Base-by-base conservation (phyloP, 2,329 filamentous ascomycete species). In the Claviceps cyperi region DNA sequence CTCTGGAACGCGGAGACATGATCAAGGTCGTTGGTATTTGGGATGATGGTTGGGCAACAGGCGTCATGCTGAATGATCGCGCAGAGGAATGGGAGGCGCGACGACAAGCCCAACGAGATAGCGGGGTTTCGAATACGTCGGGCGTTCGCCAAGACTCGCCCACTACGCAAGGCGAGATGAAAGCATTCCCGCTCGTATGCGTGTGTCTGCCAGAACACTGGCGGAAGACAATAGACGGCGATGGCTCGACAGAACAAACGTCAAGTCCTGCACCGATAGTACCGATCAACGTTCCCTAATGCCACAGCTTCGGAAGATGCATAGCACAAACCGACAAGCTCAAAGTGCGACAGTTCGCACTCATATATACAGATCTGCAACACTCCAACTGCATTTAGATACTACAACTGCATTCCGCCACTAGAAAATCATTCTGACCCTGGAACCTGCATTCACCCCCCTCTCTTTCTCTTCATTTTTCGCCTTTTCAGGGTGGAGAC, bases 31-130 rank as follows among this genome's bases (percentile, higher is more conserved):
- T 97, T 35, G 92, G 92, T 54, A 98, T 98, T 57, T 98, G 92
- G 92, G 92, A 98, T 61, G 92, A 98, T 64, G 92, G 92, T 45
- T 98, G 92, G 92, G 92, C 92, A 11, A 98, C 92, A 1, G 92
- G 92, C 59, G 77, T 96, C 50, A 76, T 94, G 62, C 71, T 94
- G 50, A 76, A 83, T 49, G 86, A 94, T 59, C 77, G 80, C 50
- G 89, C 89, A 2, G 91, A 97, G 53, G 87, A 96, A 55, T 96
- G 88, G 81, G 86, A 94, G 58, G 76, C 77, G 43, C 77, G 83
- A 55, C 78, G 80, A 59, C 82, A 86, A 60, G 72, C 81, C 36
- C 89, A 94, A 62, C 80, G 92, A 54, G 92, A 98, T 67, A 97
- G 91, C 60, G 92, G 92, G 51, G 86, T 97, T 43, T 96, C 88